Evolutionary conservation across 2,329 filamentous ascomycete species (phyloP), one percentile per base, ranked within the genome.

Genomic region (Knoxdaviesia capensis): DNA sequence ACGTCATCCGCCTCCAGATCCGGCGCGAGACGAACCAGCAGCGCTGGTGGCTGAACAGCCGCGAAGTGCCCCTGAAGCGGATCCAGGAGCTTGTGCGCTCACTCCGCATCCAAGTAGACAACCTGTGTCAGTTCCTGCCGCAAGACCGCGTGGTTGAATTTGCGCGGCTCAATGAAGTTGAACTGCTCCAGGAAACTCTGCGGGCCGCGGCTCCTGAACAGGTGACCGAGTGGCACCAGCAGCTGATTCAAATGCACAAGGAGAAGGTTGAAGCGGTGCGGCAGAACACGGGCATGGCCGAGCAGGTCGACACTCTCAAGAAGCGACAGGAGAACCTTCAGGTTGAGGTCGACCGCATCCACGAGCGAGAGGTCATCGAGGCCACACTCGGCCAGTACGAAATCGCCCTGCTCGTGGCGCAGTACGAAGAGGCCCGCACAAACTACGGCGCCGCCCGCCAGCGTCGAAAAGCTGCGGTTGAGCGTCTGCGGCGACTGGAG

Each of bases 101-200:
- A 7, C 76, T 93, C 52, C 80, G 80, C 40, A 96, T 98, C 41
- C 90, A 98, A 58, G 84, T 96, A 48, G 90, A 98, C 63, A 98
- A 98, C 51, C 68, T 98, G 2, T 98, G 90, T 56, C 90, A 98
- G 56, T 98, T 98, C 52, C 63, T 98, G 38, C 90, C 90, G 0
- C 90, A 98, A 57, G 90, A 98, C 55, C 81, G 87, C 50, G 90
- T 98, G 1, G 84, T 86, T 29, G 87, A 94, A 54, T 98, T 98
- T 55, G 85, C 90, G 5, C 80, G 73, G 5, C 72, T 93, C 49
- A 81, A 75, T 6, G 80, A 88, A 0, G 66, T 93, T 8, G 80
- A 92, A 38, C 69, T 94, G 20, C 67, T 98, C 1, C 69, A 77
- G 45, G 83, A 90, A 51, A 98, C 90, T 0, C 77, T 94, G 47